These are phyloP conservation scores for Apiotrichum veenhuisii DNA, from an alignment of 1,284 basidiomycete species.

Conservation along the genomic window DNA sequence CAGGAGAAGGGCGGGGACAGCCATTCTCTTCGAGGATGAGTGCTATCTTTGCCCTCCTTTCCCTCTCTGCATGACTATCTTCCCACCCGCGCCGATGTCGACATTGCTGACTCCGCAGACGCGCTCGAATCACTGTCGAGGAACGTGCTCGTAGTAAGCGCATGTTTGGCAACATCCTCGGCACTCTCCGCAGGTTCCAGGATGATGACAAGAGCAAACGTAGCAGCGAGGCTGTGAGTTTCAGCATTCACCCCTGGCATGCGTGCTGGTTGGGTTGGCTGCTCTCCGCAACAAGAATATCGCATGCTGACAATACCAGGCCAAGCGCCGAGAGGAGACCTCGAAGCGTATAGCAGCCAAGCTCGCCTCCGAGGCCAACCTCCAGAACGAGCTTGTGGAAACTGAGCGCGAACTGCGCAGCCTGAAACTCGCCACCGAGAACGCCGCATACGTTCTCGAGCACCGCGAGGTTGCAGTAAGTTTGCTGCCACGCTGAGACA, in stretches of 20 bases:
- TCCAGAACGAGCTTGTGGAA: conserved; percentile 39
- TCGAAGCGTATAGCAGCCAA: conserved; percentile 41
- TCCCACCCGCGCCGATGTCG: background rate
- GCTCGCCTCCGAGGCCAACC: conserved; percentile 36
- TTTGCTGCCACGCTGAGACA: background rate
- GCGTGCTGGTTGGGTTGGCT: background rate
- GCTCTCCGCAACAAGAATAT: background rate
- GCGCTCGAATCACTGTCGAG: conserved; percentile 34
- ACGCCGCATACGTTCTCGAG: conserved; percentile 34
- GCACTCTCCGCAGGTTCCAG: conserved; percentile 48
- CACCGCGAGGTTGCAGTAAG: conserved; percentile 44
- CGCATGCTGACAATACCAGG: conserved; percentile 20
- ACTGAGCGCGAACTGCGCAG: conserved; percentile 41
- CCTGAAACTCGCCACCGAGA: conserved; percentile 37
- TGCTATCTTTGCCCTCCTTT: background rate
- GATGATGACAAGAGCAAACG: conserved; percentile 45
- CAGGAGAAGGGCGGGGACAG: too few species aligned
- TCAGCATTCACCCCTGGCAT: too few species aligned
- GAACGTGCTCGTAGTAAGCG: conserved; percentile 44
- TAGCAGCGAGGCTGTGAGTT: conserved; percentile 42
- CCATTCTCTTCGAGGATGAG: too few species aligned
- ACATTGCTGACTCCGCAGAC: conserved; percentile 23
- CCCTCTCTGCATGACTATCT: background rate
- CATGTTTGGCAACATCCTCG: conserved; percentile 47
- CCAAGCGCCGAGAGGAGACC: conserved; percentile 42